A percentile compares a stretch with the other conserved stretches of the same genome.
These are phyloP conservation scores for Epichloe festucae DNA, from an alignment of 2,329 filamentous ascomycete genomes.

Conservation along the genomic window DNA sequence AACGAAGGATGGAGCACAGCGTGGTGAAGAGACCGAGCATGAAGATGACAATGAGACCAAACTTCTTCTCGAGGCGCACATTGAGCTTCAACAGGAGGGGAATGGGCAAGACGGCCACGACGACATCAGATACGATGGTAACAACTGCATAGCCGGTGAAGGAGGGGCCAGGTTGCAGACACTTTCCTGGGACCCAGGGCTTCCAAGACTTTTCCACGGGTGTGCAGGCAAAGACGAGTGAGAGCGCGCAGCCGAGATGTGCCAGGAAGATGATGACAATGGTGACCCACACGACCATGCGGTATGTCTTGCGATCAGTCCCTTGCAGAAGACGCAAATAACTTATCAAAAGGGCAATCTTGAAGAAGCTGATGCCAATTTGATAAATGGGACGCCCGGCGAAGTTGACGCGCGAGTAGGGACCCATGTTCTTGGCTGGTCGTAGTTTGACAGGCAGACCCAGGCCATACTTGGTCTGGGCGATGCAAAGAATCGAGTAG, in stretches of 20 bases:
- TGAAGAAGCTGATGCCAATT: slow-evolving; percentile 42
- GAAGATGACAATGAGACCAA: slow-evolving; percentile 38
- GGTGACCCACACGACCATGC: slow-evolving; percentile 29
- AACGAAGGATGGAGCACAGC: slow-evolving; percentile 38
- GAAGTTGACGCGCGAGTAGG: slow-evolving; percentile 37
- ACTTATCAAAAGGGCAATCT: slow-evolving; percentile 41
- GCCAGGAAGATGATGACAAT: slow-evolving; percentile 30
- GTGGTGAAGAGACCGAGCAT: slow-evolving; percentile 41
- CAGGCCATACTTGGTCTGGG: slow-evolving; percentile 39
- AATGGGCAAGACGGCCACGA: slow-evolving; percentile 36
- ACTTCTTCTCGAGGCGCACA: slow-evolving; percentile 33
- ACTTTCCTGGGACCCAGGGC: slow-evolving; percentile 24
- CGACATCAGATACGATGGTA: slow-evolving; percentile 36
- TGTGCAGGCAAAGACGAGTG: slow-evolving; percentile 36
- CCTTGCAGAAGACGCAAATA: slow-evolving; percentile 37
- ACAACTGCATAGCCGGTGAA: slow-evolving; percentile 39
- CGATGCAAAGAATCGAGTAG: slow-evolving; percentile 37
- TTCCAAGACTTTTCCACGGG: slow-evolving; percentile 37
- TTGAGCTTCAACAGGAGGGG: slow-evolving; percentile 36
- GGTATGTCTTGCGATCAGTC: slow-evolving; percentile 32
- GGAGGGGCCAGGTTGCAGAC: slow-evolving; percentile 31
- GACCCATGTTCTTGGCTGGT: slow-evolving; percentile 28
- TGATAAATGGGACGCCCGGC: slow-evolving; percentile 42
- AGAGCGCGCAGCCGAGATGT: slow-evolving; percentile 35
- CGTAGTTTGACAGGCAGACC: slow-evolving; percentile 32